Percentiles rank a stretch among this genome's conserved stretches.
These are phyloP conservation scores for Westerdykella sp. DNA, from an alignment of 2,329 filamentous ascomycete genomes.

Conservation along the genomic window DNA sequence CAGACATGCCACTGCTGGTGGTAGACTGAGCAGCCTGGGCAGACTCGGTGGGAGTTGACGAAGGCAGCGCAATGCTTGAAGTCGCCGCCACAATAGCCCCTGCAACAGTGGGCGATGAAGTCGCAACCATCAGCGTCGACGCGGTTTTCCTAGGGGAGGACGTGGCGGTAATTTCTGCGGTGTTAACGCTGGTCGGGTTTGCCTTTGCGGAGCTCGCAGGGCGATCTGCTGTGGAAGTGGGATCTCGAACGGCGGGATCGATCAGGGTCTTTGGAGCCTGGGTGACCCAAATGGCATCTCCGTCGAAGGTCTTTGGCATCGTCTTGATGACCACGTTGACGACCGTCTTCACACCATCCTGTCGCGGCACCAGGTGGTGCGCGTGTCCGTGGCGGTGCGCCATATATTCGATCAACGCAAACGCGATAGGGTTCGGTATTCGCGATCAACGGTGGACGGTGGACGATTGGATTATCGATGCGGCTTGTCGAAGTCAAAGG, in stretches of 20 bases:
- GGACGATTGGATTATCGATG: too few relatives aligned
- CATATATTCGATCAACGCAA: constrained; percentile 9
- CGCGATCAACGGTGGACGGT: background rate
- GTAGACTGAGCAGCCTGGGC: constrained; percentile 12
- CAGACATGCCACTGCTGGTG: constrained; percentile 37
- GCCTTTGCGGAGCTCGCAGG: constrained; percentile 1
- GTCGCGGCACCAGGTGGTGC: constrained; percentile 25
- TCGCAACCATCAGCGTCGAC: constrained; percentile 22
- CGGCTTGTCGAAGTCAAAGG: background rate
- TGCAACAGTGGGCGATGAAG: constrained; percentile 21
- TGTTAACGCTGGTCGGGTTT: constrained; percentile 6
- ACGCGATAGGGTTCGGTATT: constrained; percentile 1
- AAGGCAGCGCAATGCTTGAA: constrained; percentile 16
- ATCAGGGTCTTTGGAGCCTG: constrained; percentile 6
- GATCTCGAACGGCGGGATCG: constrained; percentile 3
- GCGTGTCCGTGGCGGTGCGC: constrained; percentile 18
- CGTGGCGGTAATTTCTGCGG: constrained; percentile 3
- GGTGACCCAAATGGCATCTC: constrained; percentile 32
- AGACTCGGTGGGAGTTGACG: constrained; percentile 12
- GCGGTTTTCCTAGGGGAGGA: constrained; percentile 5
- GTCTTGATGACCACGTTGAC: constrained; percentile 49
- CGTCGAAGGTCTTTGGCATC: constrained; percentile 47
- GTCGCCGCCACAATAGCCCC: constrained; percentile 12
- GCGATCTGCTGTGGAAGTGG: background rate
- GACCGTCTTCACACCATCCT: constrained; percentile 27